Conservation (phyloP, 306 rosid genomes). For the Medicago arabica region DNA sequence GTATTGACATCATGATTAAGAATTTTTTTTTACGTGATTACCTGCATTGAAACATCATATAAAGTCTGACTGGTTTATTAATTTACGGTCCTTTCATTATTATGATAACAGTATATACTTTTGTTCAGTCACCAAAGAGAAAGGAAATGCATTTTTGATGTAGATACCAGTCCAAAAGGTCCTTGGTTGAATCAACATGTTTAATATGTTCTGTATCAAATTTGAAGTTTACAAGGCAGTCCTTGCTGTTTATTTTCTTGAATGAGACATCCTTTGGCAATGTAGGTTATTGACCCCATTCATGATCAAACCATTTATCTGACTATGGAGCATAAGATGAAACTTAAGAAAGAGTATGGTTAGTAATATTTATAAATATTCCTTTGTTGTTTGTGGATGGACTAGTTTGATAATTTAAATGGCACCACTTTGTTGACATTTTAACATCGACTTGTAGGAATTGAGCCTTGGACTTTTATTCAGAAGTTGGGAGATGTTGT, state of each 20-base stretch:
- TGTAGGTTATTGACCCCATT: constrained; percentile 70
- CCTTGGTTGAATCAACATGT: neutral
- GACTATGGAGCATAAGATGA: constrained; percentile 69
- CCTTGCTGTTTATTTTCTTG: neutral
- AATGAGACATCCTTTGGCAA: constrained; percentile 21
- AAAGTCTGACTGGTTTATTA: constrained; percentile 6
- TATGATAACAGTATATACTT: neutral
- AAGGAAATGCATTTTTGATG: neutral
- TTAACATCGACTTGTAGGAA: constrained; percentile 37
- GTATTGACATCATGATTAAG: no score
- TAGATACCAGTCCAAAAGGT: neutral
- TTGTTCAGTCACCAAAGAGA: neutral
- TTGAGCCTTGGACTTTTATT: constrained; percentile 55
- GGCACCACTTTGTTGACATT: neutral
- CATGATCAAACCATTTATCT: constrained; percentile 78
- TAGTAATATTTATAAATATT: constrained; percentile 23
- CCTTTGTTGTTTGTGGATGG: constrained; percentile 1
- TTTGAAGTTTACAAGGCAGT: neutral
- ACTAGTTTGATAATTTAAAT: constrained; percentile 3
- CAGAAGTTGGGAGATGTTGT: constrained; percentile 52
- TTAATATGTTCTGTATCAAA: neutral
- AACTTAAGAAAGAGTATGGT: constrained; percentile 85
- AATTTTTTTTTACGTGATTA: no score
- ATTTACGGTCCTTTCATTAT: neutral
- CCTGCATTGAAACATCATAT: constrained; percentile 2